These are phyloP conservation scores for Diutina ranongensis DNA, from an alignment of 1,139 yeast species.

Conservation along the genomic window DNA sequence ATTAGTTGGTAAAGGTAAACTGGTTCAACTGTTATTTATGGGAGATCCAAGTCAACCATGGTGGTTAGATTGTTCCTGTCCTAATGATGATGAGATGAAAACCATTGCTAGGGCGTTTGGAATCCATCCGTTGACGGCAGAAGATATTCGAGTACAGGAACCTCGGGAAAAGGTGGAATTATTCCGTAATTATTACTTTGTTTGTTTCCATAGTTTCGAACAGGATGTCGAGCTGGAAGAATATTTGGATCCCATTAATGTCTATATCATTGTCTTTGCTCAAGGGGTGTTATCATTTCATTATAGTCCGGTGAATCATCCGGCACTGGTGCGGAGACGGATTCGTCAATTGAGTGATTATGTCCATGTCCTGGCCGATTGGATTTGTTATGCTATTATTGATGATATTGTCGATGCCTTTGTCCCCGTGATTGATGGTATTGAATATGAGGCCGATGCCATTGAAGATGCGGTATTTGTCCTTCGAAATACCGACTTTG, in stretches of 20 bases:
- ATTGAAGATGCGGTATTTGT: not conserved
- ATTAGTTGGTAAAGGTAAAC: slow-evolving; percentile 50
- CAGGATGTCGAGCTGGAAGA: slow-evolving; percentile 69
- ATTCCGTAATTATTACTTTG: slow-evolving; percentile 64
- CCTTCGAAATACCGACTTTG: slow-evolving; percentile 10
- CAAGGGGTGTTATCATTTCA: slow-evolving; percentile 82
- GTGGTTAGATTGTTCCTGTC: slow-evolving; percentile 71
- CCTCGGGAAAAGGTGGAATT: slow-evolving; percentile 78
- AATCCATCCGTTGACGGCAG: slow-evolving; percentile 78
- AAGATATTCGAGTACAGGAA: slow-evolving; percentile 77
- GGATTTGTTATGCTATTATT: slow-evolving; percentile 88
- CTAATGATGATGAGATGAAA: slow-evolving; percentile 60
- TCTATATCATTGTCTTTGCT: slow-evolving; percentile 78
- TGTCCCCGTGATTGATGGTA: slow-evolving; percentile 76
- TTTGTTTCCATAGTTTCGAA: slow-evolving; percentile 75
- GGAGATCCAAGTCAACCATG: slow-evolving; percentile 41
- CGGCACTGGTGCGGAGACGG: slow-evolving; percentile 83
- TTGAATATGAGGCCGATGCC: slow-evolving; percentile 44
- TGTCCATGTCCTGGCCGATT: slow-evolving; percentile 78
- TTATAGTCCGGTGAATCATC: slow-evolving; percentile 69
- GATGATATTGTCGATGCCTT: slow-evolving; percentile 93
- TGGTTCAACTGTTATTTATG: slow-evolving; percentile 53
- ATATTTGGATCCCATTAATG: slow-evolving; percentile 76
- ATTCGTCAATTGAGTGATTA: slow-evolving; percentile 84
- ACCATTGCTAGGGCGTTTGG: slow-evolving; percentile 60